phyloP scores from a whole-genome alignment of 2,329 filamentous ascomycete species.

The Seiridium unicorne region DNA sequence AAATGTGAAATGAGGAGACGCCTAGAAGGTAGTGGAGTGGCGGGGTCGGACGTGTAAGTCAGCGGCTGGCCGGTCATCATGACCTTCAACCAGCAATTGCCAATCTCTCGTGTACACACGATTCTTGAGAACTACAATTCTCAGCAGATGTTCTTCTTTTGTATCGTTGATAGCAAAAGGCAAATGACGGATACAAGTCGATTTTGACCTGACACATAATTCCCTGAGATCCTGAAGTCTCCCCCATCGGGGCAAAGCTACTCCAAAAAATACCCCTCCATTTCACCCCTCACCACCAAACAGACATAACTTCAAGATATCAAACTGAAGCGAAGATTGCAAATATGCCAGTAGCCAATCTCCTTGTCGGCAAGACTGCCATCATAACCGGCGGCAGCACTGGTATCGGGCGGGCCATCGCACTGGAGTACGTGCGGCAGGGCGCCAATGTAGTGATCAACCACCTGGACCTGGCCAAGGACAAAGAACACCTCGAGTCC shows the following conservation, averaged over 20 bases:
- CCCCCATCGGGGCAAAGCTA: not conserved
- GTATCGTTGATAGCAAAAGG: too few relatives aligned
- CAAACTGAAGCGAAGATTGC: not conserved
- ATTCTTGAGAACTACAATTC: not conserved
- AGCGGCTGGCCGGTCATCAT: not conserved
- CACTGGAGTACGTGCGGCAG: conserved; percentile 73
- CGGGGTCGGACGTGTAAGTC: not conserved
- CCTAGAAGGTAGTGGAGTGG: not conserved
- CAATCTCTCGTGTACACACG: not conserved
- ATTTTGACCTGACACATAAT: too few relatives aligned
- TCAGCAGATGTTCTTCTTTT: too few relatives aligned
- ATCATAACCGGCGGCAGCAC: conserved; percentile 86
- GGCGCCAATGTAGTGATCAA: conserved; percentile 80
- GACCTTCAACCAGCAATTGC: too few relatives aligned
- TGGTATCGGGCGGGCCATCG: conserved; percentile 83
- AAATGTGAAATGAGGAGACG: not conserved
- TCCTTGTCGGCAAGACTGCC: conserved; percentile 74
- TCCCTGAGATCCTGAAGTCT: too few relatives aligned
- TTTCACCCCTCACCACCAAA: not conserved
- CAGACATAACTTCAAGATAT: not conserved
- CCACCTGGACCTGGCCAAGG: conserved; percentile 62
- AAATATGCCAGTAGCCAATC: conserved; percentile 42
- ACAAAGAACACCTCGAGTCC: conserved; percentile 50
- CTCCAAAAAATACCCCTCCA: conserved; percentile 4
- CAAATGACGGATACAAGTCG: too few relatives aligned